Evolutionary conservation across 2,329 filamentous ascomycete genomes (phyloP), one percentile per base, ranked within the genome.

Genomic region (Leptographium flavum): DNA sequence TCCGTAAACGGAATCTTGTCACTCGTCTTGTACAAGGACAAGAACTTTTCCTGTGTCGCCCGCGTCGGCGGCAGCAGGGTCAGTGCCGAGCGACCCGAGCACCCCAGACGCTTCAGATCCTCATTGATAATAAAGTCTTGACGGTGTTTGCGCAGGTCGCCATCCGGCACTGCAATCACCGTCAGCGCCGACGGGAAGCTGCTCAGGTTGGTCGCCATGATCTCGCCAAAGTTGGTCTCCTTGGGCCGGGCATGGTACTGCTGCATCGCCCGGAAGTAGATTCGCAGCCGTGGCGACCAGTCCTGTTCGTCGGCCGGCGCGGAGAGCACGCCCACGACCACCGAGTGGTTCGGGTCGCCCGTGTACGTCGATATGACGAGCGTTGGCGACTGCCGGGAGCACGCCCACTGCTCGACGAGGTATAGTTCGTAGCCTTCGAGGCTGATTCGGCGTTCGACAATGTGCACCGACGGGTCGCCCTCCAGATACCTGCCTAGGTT

Each of bases 401-500:
- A 95, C 6, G 87, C 87, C 92, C 92, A 98, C 69, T 98, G 92
- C 61, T 96, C 92, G 52, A 96, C 87, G 15, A 96, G 66, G 62
- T 96, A 96, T 50, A 90, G 71, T 61, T 96, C 88, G 63, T 95
- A 96, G 52, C 90, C 90, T 49, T 75, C 67, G 6, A 98, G 71
- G 42, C 74, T 68, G 42, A 73, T 71, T 45, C 78, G 76, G 44
- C 82, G 80, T 54, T 88, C 77, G 51, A 94, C 69, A 8, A 94
- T 78, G 3, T 70, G 71, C 4, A 87, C 87, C 5, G 74, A 76
- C 1, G 79, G 69, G 52, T 96, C 92, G 58, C 93, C 84, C 65
- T 94, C 84, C 21, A 98, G 76, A 57, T 90, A 94, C 50, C 74
- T 79, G 51, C 11, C 35, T 13, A 23, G 33, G 27, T 46, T 17